phyloP scores from a whole-genome alignment of 1,139 yeast genomes.

The Candida sanyaensis region DNA sequence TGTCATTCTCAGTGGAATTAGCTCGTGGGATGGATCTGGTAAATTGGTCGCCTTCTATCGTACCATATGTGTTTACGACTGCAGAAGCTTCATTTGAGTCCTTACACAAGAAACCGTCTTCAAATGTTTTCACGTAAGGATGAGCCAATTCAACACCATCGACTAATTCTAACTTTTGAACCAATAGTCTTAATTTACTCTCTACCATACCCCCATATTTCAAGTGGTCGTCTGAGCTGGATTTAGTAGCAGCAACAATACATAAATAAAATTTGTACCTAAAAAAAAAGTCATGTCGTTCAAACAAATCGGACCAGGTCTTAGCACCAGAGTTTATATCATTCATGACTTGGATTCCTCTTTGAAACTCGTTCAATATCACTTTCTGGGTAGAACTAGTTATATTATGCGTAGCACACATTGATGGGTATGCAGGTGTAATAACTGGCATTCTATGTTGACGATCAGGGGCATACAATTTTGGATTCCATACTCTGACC shows the following conservation, averaged over 20 bases:
- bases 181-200: slow-evolving; percentile 77
- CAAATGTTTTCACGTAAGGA: slow-evolving; percentile 83
- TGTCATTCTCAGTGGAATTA: not conserved
- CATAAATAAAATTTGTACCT: slow-evolving; percentile 85
- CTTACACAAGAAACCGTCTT: slow-evolving; percentile 51
- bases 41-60: slow-evolving; percentile 39
- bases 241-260: slow-evolving; percentile 74
- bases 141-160: slow-evolving; percentile 83
- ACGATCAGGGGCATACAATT: slow-evolving; percentile 82
- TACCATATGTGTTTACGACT: slow-evolving; percentile 55
- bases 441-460: slow-evolving; percentile 97
- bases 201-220: slow-evolving; percentile 95
- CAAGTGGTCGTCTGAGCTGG: slow-evolving; percentile 74
- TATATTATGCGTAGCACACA: slow-evolving; percentile 98
- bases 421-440: slow-evolving; percentile 98
- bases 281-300: slow-evolving; percentile 78
- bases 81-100: slow-evolving; percentile 36
- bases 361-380: slow-evolving; percentile 68
- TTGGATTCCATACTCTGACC: slow-evolving; percentile 96
- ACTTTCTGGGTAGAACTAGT: slow-evolving; percentile 83
- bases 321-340: slow-evolving; percentile 67
- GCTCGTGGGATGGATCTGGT: slow-evolving; percentile 8
- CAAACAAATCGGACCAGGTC: slow-evolving; percentile 74
- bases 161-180: slow-evolving; percentile 75
- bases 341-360: slow-evolving; percentile 72